Evolutionary conservation across 345 rosid species (phyloP).

Genomic region (Corchorus capsularis): DNA sequence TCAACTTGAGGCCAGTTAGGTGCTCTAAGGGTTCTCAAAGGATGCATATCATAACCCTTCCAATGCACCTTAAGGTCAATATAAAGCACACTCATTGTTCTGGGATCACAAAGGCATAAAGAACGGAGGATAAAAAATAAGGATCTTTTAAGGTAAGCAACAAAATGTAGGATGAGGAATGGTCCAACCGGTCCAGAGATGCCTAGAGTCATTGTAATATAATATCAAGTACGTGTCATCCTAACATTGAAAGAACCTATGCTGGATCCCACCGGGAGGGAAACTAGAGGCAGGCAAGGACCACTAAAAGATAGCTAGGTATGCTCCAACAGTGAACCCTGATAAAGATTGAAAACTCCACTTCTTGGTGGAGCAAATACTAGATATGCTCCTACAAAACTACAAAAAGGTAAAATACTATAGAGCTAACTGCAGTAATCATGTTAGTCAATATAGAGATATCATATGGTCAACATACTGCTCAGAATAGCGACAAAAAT

Average conservation of each 20-base stretch:
- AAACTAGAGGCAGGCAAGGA: slow-evolving; percentile 10
- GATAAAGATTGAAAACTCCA: not conserved
- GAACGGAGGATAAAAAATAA: not conserved
- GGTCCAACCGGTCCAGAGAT: not conserved
- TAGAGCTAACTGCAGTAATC: slow-evolving; percentile 5
- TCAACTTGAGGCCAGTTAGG: not conserved
- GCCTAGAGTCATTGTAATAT: not conserved
- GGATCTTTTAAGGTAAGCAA: not conserved
- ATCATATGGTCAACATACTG: not conserved
- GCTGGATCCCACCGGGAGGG: slow-evolving; percentile 16
- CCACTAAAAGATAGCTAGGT: not conserved
- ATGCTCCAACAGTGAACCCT: slow-evolving; percentile 1
- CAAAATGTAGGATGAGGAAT: not conserved
- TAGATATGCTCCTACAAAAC: not conserved
- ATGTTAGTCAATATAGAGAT: not conserved
- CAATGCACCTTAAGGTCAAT: not conserved
- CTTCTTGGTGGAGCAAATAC: not conserved
- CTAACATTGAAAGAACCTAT: slow-evolving; percentile 7
- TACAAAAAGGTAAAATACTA: not conserved
- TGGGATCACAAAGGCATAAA: not conserved
- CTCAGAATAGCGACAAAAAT: not conserved
- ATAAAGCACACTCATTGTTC: not conserved
- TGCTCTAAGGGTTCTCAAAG: not conserved
- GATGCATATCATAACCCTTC: not conserved
- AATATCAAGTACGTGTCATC: not conserved